Evolutionary conservation across 2,329 filamentous ascomycete species (phyloP).

Genomic region (Cladosporium sp.): DNA sequence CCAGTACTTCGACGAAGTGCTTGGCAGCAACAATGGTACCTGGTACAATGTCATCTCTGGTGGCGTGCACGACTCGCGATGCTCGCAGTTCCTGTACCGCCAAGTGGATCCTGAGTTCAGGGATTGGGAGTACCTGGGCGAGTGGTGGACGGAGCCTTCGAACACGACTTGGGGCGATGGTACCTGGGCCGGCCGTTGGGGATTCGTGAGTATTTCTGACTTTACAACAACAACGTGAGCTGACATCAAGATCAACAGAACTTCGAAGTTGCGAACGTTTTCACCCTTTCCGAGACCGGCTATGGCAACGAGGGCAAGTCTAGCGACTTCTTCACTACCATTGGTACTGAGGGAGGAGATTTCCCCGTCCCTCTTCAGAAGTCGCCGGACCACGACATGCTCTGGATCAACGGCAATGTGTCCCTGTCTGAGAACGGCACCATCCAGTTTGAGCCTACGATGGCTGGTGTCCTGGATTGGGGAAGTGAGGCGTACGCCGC

Average conservation of each 20-base stretch:
- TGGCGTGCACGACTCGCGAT: constrained; percentile 35
- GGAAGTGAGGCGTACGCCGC: constrained; percentile 40
- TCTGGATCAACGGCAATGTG: constrained; percentile 37
- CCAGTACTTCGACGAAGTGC: constrained; percentile 30
- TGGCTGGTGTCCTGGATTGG: constrained; percentile 39
- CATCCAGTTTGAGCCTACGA: constrained; percentile 35
- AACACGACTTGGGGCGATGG: constrained; percentile 20
- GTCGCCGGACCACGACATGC: constrained; percentile 37
- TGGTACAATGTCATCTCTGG: constrained; percentile 34
- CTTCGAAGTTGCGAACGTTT: constrained; percentile 41
- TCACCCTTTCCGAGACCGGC: constrained; percentile 35
- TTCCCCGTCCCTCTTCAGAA: constrained; percentile 21
- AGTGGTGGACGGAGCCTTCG: constrained; percentile 36
- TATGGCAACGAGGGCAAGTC: constrained; percentile 31
- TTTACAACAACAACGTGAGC: background rate
- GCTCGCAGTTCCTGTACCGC: constrained; percentile 37
- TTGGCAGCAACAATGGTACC: constrained; percentile 30
- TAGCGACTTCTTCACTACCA: constrained; percentile 35
- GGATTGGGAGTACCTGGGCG: constrained; percentile 33
- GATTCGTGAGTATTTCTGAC: constrained; percentile 20
- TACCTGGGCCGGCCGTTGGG: constrained; percentile 21
- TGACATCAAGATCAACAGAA: constrained; percentile 24
- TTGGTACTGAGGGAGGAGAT: constrained; percentile 41
- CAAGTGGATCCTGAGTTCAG: constrained; percentile 34
- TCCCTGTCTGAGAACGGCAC: constrained; percentile 12